Conservation (phyloP, 2,329 filamentous ascomycete genomes). For the Aureobasidium sp. region DNA sequence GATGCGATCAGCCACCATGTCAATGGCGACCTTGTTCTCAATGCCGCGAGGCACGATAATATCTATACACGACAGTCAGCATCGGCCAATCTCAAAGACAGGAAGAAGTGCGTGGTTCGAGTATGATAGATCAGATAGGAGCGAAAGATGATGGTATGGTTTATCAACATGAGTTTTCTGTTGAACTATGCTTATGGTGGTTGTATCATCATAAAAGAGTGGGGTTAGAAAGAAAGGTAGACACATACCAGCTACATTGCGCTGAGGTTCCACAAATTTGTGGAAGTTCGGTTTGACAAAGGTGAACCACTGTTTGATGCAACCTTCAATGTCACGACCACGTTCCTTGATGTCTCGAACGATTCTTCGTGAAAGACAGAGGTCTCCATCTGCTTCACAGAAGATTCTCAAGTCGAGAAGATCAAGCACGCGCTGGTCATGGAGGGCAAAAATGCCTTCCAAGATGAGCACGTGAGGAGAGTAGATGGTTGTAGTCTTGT, state of each 20-base stretch:
- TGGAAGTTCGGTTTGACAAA: constrained; percentile 98
- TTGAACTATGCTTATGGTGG: constrained; percentile 35
- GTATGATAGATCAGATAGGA: constrained; percentile 27
- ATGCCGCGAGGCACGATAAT: constrained; percentile 93
- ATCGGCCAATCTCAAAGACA: not conserved
- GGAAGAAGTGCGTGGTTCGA: not conserved
- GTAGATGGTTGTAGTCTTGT: constrained; percentile 81
- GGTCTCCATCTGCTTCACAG: constrained; percentile 90
- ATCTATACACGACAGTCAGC: constrained; percentile 44
- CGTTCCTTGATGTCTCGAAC: constrained; percentile 83
- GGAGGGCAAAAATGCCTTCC: constrained; percentile 91
- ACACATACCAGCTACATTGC: constrained; percentile 66
- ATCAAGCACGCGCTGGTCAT: constrained; percentile 77
- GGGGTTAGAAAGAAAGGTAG: not conserved
- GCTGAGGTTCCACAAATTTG: constrained; percentile 86
- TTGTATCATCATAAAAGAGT: constrained; percentile 29
- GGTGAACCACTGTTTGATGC: constrained; percentile 95
- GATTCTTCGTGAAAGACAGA: constrained; percentile 82
- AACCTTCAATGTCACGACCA: constrained; percentile 85
- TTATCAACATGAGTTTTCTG: constrained; percentile 33
- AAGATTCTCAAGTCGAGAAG: constrained; percentile 93
- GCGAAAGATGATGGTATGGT: constrained; percentile 30
- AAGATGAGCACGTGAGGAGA: constrained; percentile 92
- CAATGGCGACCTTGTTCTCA: constrained; percentile 86
- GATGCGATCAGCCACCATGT: constrained; percentile 89